Evolutionary conservation across 805 yeast species (phyloP), one percentile per base, ranked within the genome.

Genomic region (Zygosaccharomyces rouxii): DNA sequence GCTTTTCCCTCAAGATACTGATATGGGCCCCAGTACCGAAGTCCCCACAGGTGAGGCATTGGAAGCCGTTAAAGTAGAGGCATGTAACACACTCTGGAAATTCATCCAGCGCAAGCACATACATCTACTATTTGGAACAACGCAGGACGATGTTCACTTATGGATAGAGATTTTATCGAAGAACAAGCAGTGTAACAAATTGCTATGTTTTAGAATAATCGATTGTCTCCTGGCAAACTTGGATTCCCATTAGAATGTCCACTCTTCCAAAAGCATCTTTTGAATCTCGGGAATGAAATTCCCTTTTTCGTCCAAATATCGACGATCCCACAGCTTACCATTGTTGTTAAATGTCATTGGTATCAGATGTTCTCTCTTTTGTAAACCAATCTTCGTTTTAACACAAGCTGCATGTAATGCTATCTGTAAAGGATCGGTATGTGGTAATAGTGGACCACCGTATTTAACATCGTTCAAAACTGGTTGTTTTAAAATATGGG

Each of bases 1-100:
- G 26, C 52, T 77, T n/a, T 78, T 77, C 50, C 81, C 82, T 2
- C 62, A 61, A 22, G 79, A 78, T 56, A 75, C 71, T 13, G 59
- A 60, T n/a, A 71, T 78, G 75, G 81, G 81, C 0, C 76, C 77
- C 3, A 69, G 76, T 4, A 57, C 75, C 19, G 56, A 64, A 2
- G 63, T 68, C n/a, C 80, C 82, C 1, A 59, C 63, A 9, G 65
- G 59, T 0, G 69, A 61, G 19, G 77, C 75, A 49, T 70, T 71
- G 47, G 64, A 59, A 25, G 53, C 52, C 2, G 57, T 69, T 21
- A 65, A 68, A 43, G 11, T 40, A 5, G 55, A 63, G 4, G 60
- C 70, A 38, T 57, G 59, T 16, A 46, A 53, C 21, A 53, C 60
- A 23, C n/a, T 71, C 38, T 56, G 58, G 52, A 44, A 50, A 28